phyloP scores from a whole-genome alignment of 164 flowering plant species.

The Cinnamomum micranthum region DNA sequence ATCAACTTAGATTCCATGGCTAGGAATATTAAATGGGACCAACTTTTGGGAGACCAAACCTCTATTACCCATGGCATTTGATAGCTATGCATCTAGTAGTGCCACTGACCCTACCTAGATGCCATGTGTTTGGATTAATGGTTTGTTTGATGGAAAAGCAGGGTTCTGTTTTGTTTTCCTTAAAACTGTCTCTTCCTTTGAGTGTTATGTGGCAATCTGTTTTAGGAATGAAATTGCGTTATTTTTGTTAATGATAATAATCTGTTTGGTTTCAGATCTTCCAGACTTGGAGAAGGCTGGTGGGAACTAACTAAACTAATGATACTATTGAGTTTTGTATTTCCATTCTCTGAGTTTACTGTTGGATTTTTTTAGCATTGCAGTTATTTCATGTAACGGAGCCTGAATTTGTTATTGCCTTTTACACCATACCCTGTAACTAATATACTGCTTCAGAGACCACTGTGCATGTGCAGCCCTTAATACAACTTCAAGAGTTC shows the following conservation, averaged over 20 bases:
- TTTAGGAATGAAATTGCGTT: neutral
- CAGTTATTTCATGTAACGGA: neutral
- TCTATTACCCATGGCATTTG: too few relatives aligned
- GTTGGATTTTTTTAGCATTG: neutral
- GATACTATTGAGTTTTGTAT: neutral
- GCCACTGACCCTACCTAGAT: too few relatives aligned
- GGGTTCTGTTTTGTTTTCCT: too few relatives aligned
- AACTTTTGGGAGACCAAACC: neutral
- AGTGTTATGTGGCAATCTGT: neutral
- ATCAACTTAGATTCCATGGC: neutral
- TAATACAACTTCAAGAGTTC: too few relatives aligned
- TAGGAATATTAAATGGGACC: neutral
- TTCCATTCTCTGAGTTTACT: neutral
- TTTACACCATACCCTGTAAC: neutral
- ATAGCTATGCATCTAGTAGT: too few relatives aligned
- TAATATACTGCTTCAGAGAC: too few relatives aligned
- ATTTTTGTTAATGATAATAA: neutral
- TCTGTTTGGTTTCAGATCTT: constrained; percentile 50
- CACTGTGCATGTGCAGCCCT: too few relatives aligned
- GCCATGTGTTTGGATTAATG: too few relatives aligned
- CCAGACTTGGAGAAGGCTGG: constrained; percentile 82
- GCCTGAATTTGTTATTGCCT: neutral
- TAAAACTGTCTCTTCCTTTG: too few relatives aligned
- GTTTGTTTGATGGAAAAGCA: too few relatives aligned
- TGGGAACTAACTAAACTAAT: constrained; percentile 10